Percentiles rank a stretch among this genome's conserved stretches.
These are phyloP conservation scores for Trametes sanguinea DNA, from an alignment of 768 basidiomycete genomes.

Conservation along the genomic window DNA sequence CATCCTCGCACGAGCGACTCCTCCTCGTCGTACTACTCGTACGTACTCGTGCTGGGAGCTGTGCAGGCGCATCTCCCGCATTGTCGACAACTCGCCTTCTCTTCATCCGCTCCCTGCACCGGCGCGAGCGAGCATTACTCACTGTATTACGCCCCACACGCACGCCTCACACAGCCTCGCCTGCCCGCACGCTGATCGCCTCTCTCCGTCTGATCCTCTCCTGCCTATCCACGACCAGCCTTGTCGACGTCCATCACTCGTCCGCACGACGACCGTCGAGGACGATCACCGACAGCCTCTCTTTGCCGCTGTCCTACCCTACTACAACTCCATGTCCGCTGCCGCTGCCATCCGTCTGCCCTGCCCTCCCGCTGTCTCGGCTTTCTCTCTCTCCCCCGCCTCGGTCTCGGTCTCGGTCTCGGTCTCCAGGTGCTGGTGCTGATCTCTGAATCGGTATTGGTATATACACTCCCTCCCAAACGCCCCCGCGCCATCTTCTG, in stretches of 20 bases:
- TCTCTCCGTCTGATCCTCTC: too few relatives aligned
- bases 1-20: too few relatives aligned
- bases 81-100: constrained; percentile 2
- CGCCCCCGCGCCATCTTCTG: constrained; percentile 4
- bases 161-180: neutral
- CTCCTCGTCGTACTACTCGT: too few relatives aligned
- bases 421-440: neutral
- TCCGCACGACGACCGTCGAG: constrained; percentile 11
- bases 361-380: constrained; percentile 2
- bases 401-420: constrained; percentile 1
- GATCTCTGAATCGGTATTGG: neutral
- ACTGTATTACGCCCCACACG: too few relatives aligned
- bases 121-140: too few relatives aligned
- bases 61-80: constrained; percentile 4
- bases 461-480: constrained; percentile 11
- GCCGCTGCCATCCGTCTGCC: too few relatives aligned
- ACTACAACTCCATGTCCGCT: too few relatives aligned
- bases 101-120: neutral
- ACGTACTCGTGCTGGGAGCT: constrained; percentile 6
- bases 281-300: constrained; percentile 10
- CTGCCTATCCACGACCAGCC: neutral
- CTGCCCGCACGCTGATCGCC: neutral
- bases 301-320: neutral
- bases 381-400: neutral
- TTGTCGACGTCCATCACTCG: constrained; percentile 16